These are phyloP conservation scores for Fraxinus velutina DNA, from an alignment of 305 asterid species.

Conservation along the genomic window DNA sequence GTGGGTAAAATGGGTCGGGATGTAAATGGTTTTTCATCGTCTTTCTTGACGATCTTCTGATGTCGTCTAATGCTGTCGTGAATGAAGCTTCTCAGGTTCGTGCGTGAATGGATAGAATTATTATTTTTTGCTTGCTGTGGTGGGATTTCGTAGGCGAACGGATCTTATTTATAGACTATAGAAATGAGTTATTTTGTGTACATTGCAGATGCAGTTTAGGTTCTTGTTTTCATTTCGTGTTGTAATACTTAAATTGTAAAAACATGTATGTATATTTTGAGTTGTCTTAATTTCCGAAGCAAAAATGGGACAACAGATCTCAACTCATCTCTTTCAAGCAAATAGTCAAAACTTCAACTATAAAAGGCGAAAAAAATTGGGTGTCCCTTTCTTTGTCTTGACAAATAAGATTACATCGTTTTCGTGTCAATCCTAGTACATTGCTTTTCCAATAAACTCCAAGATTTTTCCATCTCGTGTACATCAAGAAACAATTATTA, in stretches of 20 bases:
- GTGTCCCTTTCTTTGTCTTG: background rate
- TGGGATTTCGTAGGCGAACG: conserved; percentile 27
- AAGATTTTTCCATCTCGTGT: background rate
- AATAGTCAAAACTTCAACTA: background rate
- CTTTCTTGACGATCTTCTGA: background rate
- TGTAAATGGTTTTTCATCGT: conserved; percentile 32
- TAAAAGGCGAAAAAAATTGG: background rate
- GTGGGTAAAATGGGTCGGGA: conserved; percentile 99
- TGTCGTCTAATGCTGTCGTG: background rate
- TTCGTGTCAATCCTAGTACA: background rate
- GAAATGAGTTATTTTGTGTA: conserved; percentile 45
- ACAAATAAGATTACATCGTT: background rate
- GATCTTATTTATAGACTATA: conserved; percentile 27
- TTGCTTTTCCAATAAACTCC: background rate
- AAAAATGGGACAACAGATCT: background rate
- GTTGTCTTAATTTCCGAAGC: background rate
- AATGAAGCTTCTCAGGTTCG: conserved; percentile 6
- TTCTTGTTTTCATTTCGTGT: conserved; percentile 5
- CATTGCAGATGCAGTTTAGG: conserved; percentile 39
- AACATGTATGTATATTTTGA: conserved; percentile 29
- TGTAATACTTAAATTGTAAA: conserved; percentile 36
- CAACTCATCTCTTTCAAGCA: background rate
- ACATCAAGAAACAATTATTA: background rate
- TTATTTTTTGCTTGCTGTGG: conserved; percentile 8
- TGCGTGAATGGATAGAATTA: conserved; percentile 3